A percentile compares a stretch with the other conserved stretches of the same genome.
Conservation (phyloP, 768 basidiomycete species). For the Lyophyllum semitale region DNA sequence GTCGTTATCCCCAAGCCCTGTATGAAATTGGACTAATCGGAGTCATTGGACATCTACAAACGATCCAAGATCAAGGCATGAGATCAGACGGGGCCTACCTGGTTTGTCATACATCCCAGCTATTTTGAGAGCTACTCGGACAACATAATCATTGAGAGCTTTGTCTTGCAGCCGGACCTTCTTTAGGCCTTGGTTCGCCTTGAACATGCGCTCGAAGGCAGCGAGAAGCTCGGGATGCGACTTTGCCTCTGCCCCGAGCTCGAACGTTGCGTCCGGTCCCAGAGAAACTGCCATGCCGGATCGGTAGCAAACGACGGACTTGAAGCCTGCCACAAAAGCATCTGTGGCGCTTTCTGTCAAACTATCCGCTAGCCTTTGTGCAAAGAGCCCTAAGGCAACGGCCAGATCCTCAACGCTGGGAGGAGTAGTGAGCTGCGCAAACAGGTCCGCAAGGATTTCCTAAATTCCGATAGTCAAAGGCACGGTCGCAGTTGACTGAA, state of each 20-base stretch:
- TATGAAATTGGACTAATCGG: conserved; percentile 79
- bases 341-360: conserved; percentile 43
- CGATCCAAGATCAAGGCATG: not conserved
- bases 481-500: not conserved
- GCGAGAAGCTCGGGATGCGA: conserved; percentile 28
- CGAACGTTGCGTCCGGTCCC: conserved; percentile 12
- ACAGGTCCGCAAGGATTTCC: conserved; percentile 33
- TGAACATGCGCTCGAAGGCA: conserved; percentile 35
- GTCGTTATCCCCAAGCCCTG: conserved; percentile 78
- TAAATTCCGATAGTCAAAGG: conserved; percentile 7
- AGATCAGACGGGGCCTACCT: conserved; percentile 39
- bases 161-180: conserved; percentile 61
- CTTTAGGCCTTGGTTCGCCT: conserved; percentile 19
- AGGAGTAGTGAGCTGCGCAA: conserved; percentile 15
- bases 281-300: conserved; percentile 64
- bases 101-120: conserved; percentile 59
- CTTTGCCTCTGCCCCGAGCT: conserved; percentile 18
- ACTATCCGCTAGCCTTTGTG: conserved; percentile 30
- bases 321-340: conserved; percentile 63
- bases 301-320: conserved; percentile 78
- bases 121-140: conserved; percentile 53
- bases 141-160: conserved; percentile 65
- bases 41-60: not conserved
- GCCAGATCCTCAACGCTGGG: conserved; percentile 10
- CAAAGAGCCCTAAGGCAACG: conserved; percentile 32